A percentile compares a stretch with the other conserved stretches of the same genome.
Evolutionary conservation across 345 rosid genomes (phyloP).

Genomic region (Sapria himalayana): DNA sequence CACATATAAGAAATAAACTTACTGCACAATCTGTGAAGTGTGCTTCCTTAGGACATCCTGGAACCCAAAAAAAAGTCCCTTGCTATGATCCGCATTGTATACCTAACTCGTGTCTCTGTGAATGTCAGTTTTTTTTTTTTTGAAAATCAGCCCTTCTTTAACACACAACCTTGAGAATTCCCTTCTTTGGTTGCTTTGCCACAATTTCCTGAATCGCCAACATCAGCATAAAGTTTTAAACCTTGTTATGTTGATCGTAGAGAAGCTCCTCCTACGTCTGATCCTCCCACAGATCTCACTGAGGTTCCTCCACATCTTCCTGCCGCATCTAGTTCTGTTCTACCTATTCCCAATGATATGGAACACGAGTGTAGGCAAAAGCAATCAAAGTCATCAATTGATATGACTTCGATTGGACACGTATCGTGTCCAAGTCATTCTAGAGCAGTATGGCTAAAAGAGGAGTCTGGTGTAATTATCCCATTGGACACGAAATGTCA

Average conservation of each 20-base stretch:
- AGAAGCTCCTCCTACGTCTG: not conserved
- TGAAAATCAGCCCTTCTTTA: not conserved
- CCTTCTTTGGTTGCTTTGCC: not conserved
- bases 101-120: not conserved
- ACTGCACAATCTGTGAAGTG: not conserved
- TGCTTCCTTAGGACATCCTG: not conserved
- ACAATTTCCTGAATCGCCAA: not conserved
- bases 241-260: not conserved
- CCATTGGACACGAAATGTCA: no score
- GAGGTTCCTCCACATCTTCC: not conserved
- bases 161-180: not conserved
- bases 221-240: not conserved
- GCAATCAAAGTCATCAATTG: no score
- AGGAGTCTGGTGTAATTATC: no score
- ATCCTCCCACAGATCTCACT: not conserved
- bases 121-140: slow-evolving; percentile 3
- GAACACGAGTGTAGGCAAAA: no score
- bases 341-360: not conserved
- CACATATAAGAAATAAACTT: not conserved
- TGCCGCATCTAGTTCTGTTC: not conserved
- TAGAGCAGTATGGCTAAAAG: no score
- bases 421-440: no score
- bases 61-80: not conserved
- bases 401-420: no score
- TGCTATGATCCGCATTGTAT: not conserved